phyloP scores from a whole-genome alignment of 495 filamentous ascomycete species.

The Aspergillus affinis region DNA sequence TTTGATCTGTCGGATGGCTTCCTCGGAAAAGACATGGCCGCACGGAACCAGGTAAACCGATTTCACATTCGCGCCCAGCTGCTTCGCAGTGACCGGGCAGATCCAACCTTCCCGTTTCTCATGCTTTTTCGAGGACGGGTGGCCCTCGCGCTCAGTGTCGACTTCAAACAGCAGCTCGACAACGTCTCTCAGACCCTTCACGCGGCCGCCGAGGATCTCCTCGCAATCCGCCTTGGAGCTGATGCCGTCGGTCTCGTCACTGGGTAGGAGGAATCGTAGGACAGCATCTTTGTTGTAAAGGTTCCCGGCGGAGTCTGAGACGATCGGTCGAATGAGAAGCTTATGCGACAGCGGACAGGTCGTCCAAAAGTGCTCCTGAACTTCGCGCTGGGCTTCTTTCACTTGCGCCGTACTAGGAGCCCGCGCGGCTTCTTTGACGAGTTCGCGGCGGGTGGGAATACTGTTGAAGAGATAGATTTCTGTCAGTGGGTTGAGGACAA shows the following conservation, averaged over 20 bases:
- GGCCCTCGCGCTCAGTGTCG: constrained; percentile 39
- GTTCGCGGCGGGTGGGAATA: constrained; percentile 92
- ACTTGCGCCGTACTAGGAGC: constrained; percentile 81
- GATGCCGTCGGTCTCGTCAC: constrained; percentile 53
- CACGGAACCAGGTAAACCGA: constrained; percentile 92
- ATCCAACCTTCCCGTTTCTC: constrained; percentile 62
- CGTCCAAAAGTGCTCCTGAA: constrained; percentile 80
- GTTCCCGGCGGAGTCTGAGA: constrained; percentile 80
- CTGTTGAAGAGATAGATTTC: constrained; percentile 31
- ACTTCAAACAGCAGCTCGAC: constrained; percentile 83
- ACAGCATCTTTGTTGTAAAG: constrained; percentile 96
- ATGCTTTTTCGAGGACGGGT: constrained; percentile 30
- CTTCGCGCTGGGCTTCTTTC: constrained; percentile 82
- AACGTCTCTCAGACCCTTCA: constrained; percentile 83
- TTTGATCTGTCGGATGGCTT: constrained; percentile 75
- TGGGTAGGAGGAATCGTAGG: constrained; percentile 73
- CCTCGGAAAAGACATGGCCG: constrained; percentile 90
- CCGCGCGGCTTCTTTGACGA: constrained; percentile 85
- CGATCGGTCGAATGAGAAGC: constrained; percentile 67
- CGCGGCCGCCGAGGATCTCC: constrained; percentile 64
- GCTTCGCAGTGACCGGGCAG: constrained; percentile 86
- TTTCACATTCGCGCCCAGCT: constrained; percentile 75
- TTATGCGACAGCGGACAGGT: constrained; percentile 82
- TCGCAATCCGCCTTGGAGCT: constrained; percentile 60
- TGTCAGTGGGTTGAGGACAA: background rate